A percentile compares a stretch with the other conserved stretches of the same genome.
Conservation (phyloP, 2,329 filamentous ascomycete species). For the Pseudogymnoascus sp. region DNA sequence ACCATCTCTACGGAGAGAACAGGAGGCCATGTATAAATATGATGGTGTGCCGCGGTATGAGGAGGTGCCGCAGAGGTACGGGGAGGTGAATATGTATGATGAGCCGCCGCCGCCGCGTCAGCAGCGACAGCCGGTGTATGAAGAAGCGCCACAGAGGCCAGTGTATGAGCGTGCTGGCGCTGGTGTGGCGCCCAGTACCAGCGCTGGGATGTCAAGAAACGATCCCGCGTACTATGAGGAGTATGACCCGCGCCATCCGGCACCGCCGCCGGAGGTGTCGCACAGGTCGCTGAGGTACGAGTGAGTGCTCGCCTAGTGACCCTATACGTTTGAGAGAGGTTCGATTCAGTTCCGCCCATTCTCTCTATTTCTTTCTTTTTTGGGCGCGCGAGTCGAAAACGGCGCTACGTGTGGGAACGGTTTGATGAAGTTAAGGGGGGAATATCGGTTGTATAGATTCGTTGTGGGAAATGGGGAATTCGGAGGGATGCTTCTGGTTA, state of each 20-base stretch:
- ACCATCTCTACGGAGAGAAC: constrained; percentile 27
- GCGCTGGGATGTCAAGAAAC: not conserved
- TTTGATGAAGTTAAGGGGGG: not conserved
- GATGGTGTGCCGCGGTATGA: not conserved
- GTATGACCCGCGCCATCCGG: constrained; percentile 39
- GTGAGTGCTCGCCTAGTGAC: not conserved
- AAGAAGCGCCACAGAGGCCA: not conserved
- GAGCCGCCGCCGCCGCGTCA: not conserved
- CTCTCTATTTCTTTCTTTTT: not conserved
- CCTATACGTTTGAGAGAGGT: not conserved
- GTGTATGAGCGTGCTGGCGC: not conserved
- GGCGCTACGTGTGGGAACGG: not conserved
- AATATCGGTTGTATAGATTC: not conserved
- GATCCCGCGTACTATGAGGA: constrained; percentile 32
- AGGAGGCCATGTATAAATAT: constrained; percentile 13
- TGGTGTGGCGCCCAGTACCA: not conserved
- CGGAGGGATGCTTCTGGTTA: not conserved
- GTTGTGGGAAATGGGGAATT: not conserved
- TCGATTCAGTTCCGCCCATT: not conserved
- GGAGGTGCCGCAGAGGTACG: not conserved
- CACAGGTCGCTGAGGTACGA: not conserved
- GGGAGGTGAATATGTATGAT: not conserved
- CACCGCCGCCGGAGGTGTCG: constrained; percentile 20
- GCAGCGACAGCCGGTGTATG: not conserved
- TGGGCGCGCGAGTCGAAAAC: not conserved